Evolutionary conservation across 2,329 filamentous ascomycete genomes (phyloP).

Genomic region (Ilyonectria robusta): DNA sequence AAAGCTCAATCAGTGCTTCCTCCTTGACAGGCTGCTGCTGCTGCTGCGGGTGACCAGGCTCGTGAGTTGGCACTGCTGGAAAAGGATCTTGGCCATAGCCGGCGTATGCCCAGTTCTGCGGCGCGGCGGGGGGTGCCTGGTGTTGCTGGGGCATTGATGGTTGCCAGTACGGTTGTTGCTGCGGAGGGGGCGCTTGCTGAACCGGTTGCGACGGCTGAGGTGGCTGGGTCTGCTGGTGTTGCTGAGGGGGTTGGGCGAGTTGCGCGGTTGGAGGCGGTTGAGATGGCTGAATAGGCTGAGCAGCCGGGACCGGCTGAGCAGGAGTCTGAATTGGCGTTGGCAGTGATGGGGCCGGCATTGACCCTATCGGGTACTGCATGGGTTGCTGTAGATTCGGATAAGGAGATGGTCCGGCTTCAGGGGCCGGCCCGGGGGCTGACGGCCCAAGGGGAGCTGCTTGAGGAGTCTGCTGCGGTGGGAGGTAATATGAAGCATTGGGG

Average conservation of each 20-base stretch:
- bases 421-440: slow-evolving; percentile 55
- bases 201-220: slow-evolving; percentile 56
- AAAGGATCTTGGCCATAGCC: slow-evolving; percentile 74
- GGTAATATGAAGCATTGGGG: slow-evolving; percentile 72
- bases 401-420: slow-evolving; percentile 63
- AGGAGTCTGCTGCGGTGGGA: slow-evolving; percentile 57
- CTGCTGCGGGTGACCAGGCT: slow-evolving; percentile 47
- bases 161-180: slow-evolving; percentile 56
- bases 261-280: slow-evolving; percentile 36
- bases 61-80: slow-evolving; percentile 69
- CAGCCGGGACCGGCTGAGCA: slow-evolving; percentile 43
- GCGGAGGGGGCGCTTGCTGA: slow-evolving; percentile 48
- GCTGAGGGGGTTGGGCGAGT: slow-evolving; percentile 49
- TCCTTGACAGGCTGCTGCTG: slow-evolving; percentile 71
- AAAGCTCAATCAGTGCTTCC: slow-evolving; percentile 86
- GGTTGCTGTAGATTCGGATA: slow-evolving; percentile 68
- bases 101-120: slow-evolving; percentile 61
- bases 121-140: slow-evolving; percentile 50
- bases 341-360: slow-evolving; percentile 54
- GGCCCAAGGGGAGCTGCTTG: slow-evolving; percentile 53
- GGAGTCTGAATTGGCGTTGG: slow-evolving; percentile 50
- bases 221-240: slow-evolving; percentile 42
- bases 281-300: slow-evolving; percentile 49
- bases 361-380: slow-evolving; percentile 61
- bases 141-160: slow-evolving; percentile 52